Evolutionary conservation across 1,284 basidiomycete genomes (phyloP), one percentile per base, ranked within the genome.

Genomic region (Grifola frondosa): DNA sequence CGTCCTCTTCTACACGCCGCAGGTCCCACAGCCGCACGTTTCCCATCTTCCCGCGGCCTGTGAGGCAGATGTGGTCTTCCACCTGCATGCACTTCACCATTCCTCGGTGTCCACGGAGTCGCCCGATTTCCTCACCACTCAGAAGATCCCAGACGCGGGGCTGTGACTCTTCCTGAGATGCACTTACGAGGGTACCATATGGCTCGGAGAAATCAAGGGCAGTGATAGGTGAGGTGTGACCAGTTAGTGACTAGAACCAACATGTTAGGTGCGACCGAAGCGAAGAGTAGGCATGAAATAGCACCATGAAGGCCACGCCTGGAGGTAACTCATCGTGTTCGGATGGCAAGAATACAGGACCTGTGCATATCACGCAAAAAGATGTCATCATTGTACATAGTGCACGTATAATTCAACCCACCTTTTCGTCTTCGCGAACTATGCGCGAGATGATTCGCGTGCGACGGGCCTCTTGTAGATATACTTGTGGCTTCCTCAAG

Each of bases 151-250:
- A 96, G n/a, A 95, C 81, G 4, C 84, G 79, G 5, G 85, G 85
- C 49, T 88, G 81, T 17, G 78, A 64, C 47, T 88, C 87, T 42
- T 89, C 87, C 54, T 90, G 81, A 0, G 90, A 85, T 1, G 92
- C 86, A 34, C 84, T 91, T 38, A 99, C 92, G 22, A 97, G 79
- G 10, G 87, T 90, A 25, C 94, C 96, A 59, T 99, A 99, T 9
- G 96, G 96, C 62, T 97, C 94, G 15, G 92, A 93, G 62, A 98
- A 93, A 69, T 99, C 96, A 26, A 99, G 78, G 2, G 92, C 85
- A 1, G 85, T 85, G 58, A 99, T 84, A 2, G 93, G 88, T 0
- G 82, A 82, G 1, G 80, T 71, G 60, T 98, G 94, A 25, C 80
- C 82, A 24, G 83, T 75, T 25, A 98, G 73, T 4, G 91, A 91